Conservation (phyloP, 164 flowering plant genomes). For the Kalanchoe fedtschenkoi region DNA sequence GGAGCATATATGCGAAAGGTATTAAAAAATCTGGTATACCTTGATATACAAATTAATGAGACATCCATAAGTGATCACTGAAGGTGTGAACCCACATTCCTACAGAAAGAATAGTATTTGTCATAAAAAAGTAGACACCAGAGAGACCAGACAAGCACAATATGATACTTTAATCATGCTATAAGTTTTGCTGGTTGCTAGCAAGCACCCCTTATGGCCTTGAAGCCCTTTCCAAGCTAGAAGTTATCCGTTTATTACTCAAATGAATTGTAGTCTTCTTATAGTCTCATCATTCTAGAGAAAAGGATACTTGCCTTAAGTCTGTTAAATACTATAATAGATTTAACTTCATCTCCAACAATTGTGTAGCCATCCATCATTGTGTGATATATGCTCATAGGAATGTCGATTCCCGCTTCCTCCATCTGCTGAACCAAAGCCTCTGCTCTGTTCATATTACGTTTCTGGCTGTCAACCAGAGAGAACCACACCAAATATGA, state of each 20-base stretch:
- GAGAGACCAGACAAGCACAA: background rate
- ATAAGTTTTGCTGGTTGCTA: background rate
- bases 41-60: conserved; percentile 76
- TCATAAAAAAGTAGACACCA: background rate
- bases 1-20: background rate
- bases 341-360: conserved; percentile 65
- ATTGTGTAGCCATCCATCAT: conserved; percentile 99
- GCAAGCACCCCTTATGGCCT: background rate
- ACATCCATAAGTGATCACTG: conserved; percentile 84
- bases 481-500: background rate
- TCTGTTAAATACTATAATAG: conserved; percentile 71
- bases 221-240: background rate
- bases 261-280: background rate
- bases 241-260: background rate
- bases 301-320: conserved; percentile 49
- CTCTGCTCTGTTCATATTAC: conserved; percentile 80
- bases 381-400: conserved; percentile 82
- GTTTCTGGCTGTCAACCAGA: conserved; percentile 46
- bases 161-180: background rate
- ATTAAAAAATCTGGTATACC: conserved; percentile 26
- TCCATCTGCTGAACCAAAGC: conserved; percentile 90
- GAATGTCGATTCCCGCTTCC: conserved; percentile 92
- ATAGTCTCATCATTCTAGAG: background rate
- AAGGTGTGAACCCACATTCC: conserved; percentile 94
- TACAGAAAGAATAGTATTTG: conserved; percentile 15